These are phyloP conservation scores for Ceratonia siliqua DNA, from an alignment of 306 rosid genomes.

Conservation along the genomic window DNA sequence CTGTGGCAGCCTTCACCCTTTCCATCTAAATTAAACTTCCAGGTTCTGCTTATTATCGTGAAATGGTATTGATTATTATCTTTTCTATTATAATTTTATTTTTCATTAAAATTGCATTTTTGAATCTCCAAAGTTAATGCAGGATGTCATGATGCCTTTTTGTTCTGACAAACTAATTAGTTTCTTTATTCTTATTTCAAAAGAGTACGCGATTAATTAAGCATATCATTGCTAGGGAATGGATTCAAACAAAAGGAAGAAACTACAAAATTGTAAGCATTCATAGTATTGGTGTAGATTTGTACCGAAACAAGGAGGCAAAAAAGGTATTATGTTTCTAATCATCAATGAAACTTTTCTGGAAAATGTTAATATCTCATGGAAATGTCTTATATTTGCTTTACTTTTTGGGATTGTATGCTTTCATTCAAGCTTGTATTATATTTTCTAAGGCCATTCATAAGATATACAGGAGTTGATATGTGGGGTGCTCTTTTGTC, in stretches of 20 bases:
- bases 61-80: background rate
- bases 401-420: background rate
- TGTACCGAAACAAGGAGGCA: constrained; percentile 60
- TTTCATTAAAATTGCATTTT: background rate
- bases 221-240: constrained; percentile 55
- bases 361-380: constrained; percentile 16
- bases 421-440: background rate
- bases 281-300: constrained; percentile 55
- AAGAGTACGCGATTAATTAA: constrained; percentile 53
- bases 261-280: constrained; percentile 60
- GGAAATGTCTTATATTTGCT: constrained; percentile 19
- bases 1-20: constrained; percentile 69
- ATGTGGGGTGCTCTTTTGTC: constrained; percentile 15
- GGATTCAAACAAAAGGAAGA: constrained; percentile 64
- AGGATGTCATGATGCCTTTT: constrained; percentile 6
- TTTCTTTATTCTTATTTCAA: constrained; percentile 54
- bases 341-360: background rate
- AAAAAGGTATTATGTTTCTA: constrained; percentile 54
- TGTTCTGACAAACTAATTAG: constrained; percentile 22
- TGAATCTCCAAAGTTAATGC: constrained; percentile 24
- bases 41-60: constrained; percentile 52
- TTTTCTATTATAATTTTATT: constrained; percentile 15
- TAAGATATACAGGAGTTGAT: background rate
- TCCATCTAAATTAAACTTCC: constrained; percentile 59
- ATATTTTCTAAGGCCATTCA: constrained; percentile 21